phyloP scores from a whole-genome alignment of 23 red algal species.

The Gracilariopsis chorda region DNA sequence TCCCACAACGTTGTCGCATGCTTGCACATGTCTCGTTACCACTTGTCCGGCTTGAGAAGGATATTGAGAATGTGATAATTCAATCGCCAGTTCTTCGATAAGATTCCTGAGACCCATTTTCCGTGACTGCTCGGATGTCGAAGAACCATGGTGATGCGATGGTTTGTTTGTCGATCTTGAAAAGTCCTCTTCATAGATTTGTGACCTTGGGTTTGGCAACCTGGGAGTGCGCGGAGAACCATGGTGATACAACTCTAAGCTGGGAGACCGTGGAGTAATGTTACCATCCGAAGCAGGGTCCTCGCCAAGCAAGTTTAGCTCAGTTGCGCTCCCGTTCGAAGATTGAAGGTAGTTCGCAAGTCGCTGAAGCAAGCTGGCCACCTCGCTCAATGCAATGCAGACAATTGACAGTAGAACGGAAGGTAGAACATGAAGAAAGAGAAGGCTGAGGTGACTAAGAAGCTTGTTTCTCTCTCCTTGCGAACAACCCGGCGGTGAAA shows the following conservation, averaged over 20 bases:
- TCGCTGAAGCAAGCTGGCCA: neutral
- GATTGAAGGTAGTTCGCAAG: neutral
- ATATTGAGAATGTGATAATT: neutral
- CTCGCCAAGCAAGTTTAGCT: neutral
- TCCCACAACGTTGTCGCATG: neutral
- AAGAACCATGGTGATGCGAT: no score
- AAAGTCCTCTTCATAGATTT: neutral
- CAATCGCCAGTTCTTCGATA: neutral
- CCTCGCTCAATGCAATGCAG: neutral
- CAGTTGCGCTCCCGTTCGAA: neutral
- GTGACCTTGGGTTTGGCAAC: neutral
- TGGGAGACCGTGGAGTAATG: neutral
- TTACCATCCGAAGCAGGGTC: neutral
- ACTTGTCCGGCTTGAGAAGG: neutral
- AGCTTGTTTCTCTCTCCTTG: neutral
- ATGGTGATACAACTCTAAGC: neutral
- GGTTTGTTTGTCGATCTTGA: neutral
- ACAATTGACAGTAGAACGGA: slow-evolving; percentile 8
- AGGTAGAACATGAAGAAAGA: neutral
- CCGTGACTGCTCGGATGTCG: neutral
- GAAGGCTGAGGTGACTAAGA: neutral
- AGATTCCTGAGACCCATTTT: neutral
- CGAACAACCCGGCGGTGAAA: no score
- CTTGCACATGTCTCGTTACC: neutral
- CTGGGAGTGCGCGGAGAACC: neutral